Evolutionary conservation across 2,329 filamentous ascomycete species (phyloP).

Genomic region (Microsporum ferrugineum): DNA sequence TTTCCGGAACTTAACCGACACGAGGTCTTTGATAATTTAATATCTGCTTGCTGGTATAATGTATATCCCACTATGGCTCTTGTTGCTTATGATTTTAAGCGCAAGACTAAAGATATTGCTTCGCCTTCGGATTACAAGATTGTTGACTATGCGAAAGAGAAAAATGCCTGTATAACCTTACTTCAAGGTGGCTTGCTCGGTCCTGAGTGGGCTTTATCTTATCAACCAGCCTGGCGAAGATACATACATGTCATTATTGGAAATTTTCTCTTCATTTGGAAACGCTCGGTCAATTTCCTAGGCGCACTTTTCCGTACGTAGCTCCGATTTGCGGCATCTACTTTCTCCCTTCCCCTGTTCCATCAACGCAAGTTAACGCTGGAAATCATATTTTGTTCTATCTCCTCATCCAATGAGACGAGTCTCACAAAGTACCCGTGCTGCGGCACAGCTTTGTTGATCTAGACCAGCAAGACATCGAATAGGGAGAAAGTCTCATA

Average conservation of each 20-base stretch:
- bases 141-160: slow-evolving; percentile 6
- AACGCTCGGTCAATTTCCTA: neutral
- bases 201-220: slow-evolving; percentile 6
- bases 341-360: no score
- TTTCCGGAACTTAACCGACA: slow-evolving; percentile 16
- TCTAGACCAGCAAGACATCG: neutral
- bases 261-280: neutral
- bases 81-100: slow-evolving; percentile 14
- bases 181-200: slow-evolving; percentile 8
- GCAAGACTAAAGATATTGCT: slow-evolving; percentile 14
- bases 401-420: neutral
- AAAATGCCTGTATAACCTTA: slow-evolving; percentile 5
- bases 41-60: slow-evolving; percentile 16
- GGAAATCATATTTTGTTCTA: no score
- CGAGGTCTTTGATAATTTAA: slow-evolving; percentile 14
- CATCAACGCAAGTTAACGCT: no score
- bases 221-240: slow-evolving; percentile 6
- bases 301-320: neutral
- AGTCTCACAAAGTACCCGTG: neutral
- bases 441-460: neutral
- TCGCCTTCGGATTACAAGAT: slow-evolving; percentile 8
- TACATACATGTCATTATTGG: slow-evolving; percentile 4
- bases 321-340: neutral
- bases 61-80: slow-evolving; percentile 17
- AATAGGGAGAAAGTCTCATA: neutral